These are phyloP conservation scores for Naganishia liquefaciens DNA, from an alignment of 1,284 basidiomycete species.

Conservation along the genomic window DNA sequence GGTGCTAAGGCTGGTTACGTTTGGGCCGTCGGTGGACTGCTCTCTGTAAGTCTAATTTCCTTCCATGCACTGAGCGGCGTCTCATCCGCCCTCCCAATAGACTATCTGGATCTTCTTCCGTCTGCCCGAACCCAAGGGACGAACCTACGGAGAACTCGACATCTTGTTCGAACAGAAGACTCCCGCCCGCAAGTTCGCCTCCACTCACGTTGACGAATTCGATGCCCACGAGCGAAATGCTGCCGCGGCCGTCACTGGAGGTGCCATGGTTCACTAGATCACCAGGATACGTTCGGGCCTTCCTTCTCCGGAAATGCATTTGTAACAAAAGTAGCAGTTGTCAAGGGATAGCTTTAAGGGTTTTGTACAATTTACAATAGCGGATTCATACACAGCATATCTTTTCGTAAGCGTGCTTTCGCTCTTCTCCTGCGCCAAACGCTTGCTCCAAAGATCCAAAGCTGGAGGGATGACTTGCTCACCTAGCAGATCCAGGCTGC, in stretches of 20 bases:
- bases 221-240: conserved; percentile 38
- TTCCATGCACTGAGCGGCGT: background rate
- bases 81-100: background rate
- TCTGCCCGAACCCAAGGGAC: conserved; percentile 52
- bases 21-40: conserved; percentile 48
- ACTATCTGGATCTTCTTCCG: conserved; percentile 40
- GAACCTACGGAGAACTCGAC: conserved; percentile 54
- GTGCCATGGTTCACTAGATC: conserved; percentile 35
- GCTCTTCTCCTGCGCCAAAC: too few species aligned
- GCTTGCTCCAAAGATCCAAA: too few species aligned
- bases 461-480: too few species aligned
- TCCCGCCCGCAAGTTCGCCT: conserved; percentile 49
- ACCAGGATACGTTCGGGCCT: background rate
- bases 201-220: conserved; percentile 46
- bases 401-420: too few species aligned
- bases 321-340: too few species aligned
- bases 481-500: too few species aligned
- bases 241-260: conserved; percentile 28
- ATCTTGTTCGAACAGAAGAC: conserved; percentile 50
- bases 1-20: conserved; percentile 50
- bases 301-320: too few species aligned
- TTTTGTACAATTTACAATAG: too few species aligned
- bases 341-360: too few species aligned
- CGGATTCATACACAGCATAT: too few species aligned
- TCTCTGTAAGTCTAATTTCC: conserved; percentile 36